Evolutionary conservation across 2,329 filamentous ascomycete genomes (phyloP), one percentile per base, ranked within the genome.

Genomic region (Calonectria honghensis): DNA sequence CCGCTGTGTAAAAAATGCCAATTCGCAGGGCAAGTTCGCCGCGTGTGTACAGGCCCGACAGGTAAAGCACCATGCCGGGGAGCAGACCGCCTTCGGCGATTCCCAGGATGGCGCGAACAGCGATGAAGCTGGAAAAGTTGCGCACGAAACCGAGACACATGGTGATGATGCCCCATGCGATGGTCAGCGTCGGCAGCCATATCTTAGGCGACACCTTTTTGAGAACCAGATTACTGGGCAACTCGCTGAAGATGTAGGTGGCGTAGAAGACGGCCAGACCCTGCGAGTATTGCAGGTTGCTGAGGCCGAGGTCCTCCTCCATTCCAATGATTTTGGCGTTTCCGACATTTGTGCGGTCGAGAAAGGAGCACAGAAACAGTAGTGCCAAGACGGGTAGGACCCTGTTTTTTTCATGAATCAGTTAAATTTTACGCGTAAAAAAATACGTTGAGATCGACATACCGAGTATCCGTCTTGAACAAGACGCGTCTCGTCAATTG

Each of bases 261-360:
- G 91, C 90, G 82, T 93, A 94, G 79, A 92, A 94, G 1, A 93
- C 90, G 16, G 91, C 88, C 37, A 94, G 85, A 1, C 92, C 92
- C 52, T 91, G 89, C 63, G 92, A 90, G 82, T 94, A 94, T 80
- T 94, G 91, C 70, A 88, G 84, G 72, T 92, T 90, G 6, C 85
- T 89, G 76, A 95, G 91, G 57, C 85, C 81, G 2, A 93, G 82
- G 78, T 92, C 90, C 1, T 85, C 77, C 77, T 93, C 90, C 18
- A 95, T 86, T 0, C 91, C 90, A 67, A 93, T 88, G 11, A 94
- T 91, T 75, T 91, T 91, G 31, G 93, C 93, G 79, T 94, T 94
- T 48, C 93, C 93, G 48, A 94, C 91, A 81, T 94, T 95, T n/a
- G 93, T 94, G 52, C 93, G 89, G 82, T 94, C 93, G 65, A 90